phyloP scores from a whole-genome alignment of 352 stramenopile species.

The Globisporangium okanoganense region DNA sequence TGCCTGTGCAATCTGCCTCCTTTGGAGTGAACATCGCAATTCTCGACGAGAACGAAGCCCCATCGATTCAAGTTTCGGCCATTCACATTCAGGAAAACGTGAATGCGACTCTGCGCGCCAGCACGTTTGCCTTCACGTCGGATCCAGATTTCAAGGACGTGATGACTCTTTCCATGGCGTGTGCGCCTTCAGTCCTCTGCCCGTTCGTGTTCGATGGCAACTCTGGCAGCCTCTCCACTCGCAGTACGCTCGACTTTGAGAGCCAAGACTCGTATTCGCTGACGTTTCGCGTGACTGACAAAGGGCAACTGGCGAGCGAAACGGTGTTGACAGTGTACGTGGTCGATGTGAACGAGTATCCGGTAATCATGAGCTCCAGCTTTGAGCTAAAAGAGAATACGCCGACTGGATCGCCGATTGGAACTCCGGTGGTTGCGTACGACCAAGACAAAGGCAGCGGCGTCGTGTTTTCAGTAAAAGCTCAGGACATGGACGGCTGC shows the following conservation, averaged over 20 bases:
- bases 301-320: conserved; percentile 16
- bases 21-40: conserved; percentile 4
- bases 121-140: not conserved
- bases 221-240: not conserved
- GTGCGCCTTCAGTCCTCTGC: not conserved
- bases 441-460: conserved; percentile 12
- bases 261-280: conserved; percentile 14
- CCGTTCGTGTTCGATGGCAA: conserved; percentile 8
- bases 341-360: conserved; percentile 45
- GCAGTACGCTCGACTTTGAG: conserved; percentile 16
- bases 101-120: not conserved
- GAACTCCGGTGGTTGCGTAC: conserved; percentile 12
- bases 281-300: conserved; percentile 31
- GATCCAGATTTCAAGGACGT: conserved; percentile 3
- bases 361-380: conserved; percentile 22
- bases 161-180: conserved; percentile 2
- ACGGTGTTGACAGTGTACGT: conserved; percentile 34
- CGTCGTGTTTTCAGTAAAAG: conserved; percentile 25
- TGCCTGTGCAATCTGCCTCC: not conserved
- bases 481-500: conserved; percentile 33
- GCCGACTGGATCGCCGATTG: conserved; percentile 10
- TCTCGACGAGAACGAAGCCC: conserved; percentile 12
- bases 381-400: conserved; percentile 33
- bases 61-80: not conserved
- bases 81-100: conserved; percentile 9